These are phyloP conservation scores for Atkinsonella hypoxylon DNA, from an alignment of 2,329 filamentous ascomycete species.

Conservation along the genomic window DNA sequence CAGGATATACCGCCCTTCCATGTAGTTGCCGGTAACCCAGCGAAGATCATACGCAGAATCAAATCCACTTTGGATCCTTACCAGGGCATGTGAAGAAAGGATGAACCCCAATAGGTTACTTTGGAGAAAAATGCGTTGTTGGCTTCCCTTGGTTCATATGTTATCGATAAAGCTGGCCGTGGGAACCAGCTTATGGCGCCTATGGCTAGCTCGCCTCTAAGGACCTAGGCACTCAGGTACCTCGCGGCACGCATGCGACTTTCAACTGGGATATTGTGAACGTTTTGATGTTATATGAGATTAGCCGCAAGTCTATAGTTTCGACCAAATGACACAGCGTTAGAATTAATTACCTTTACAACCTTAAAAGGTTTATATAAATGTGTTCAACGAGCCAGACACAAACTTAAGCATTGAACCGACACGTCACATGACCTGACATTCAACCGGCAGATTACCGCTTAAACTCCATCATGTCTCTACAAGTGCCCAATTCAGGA, in stretches of 20 bases:
- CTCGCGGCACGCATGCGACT: too few relatives aligned
- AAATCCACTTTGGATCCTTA: slow-evolving; percentile 1
- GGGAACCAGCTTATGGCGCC: neutral
- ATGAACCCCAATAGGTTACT: neutral
- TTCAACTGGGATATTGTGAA: too few relatives aligned
- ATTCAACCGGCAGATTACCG: slow-evolving; percentile 4
- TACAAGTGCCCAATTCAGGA: neutral
- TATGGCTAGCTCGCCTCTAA: neutral
- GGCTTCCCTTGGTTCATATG: neutral
- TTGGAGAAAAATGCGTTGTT: too few relatives aligned
- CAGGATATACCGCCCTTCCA: slow-evolving; percentile 18
- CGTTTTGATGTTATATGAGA: too few relatives aligned
- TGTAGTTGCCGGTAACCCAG: slow-evolving; percentile 18
- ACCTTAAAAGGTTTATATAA: too few relatives aligned
- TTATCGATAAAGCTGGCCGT: slow-evolving; percentile 1
- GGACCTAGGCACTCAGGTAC: too few relatives aligned
- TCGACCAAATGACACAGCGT: too few relatives aligned
- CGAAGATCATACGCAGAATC: slow-evolving; percentile 5
- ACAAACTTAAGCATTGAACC: too few relatives aligned
- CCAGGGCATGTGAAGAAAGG: neutral
- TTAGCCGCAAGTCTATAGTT: too few relatives aligned
- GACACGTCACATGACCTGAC: slow-evolving; percentile 6
- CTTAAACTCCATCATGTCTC: slow-evolving; percentile 4
- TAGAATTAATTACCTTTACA: too few relatives aligned
- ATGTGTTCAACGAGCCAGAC: too few relatives aligned